phyloP scores from a whole-genome alignment of 140 eudicot species.

The Oenanthe javanica region DNA sequence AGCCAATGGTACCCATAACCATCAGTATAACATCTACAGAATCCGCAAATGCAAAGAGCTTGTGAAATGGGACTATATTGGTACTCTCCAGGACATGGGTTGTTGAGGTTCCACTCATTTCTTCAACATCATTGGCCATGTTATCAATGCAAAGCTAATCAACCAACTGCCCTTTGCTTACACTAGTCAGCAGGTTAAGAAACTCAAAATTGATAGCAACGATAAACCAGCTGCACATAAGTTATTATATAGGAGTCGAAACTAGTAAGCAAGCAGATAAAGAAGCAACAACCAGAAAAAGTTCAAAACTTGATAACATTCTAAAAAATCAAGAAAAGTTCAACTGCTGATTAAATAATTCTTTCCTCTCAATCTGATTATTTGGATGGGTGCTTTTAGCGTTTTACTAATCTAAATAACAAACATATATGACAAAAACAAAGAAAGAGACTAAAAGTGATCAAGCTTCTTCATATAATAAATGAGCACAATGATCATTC shows the following conservation, averaged over 20 bases:
- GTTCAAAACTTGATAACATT: neutral
- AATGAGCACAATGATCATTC: neutral
- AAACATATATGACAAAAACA: neutral
- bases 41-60: slow-evolving; percentile 8
- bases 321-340: neutral
- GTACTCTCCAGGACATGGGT: neutral
- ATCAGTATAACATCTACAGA: slow-evolving; percentile 7
- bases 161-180: neutral
- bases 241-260: neutral
- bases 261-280: neutral
- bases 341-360: neutral
- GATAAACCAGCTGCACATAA: neutral
- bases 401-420: neutral
- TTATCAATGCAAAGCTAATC: neutral
- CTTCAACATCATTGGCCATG: neutral
- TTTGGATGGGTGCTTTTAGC: neutral
- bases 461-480: neutral
- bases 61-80: neutral
- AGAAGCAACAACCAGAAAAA: neutral
- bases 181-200: too few species aligned
- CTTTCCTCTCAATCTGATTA: neutral
- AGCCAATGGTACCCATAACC: slow-evolving; percentile 2
- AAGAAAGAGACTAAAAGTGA: neutral
- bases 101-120: neutral
- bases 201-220: neutral